Conservation (phyloP, 345 rosid genomes). For the Anastatica hierochuntica region DNA sequence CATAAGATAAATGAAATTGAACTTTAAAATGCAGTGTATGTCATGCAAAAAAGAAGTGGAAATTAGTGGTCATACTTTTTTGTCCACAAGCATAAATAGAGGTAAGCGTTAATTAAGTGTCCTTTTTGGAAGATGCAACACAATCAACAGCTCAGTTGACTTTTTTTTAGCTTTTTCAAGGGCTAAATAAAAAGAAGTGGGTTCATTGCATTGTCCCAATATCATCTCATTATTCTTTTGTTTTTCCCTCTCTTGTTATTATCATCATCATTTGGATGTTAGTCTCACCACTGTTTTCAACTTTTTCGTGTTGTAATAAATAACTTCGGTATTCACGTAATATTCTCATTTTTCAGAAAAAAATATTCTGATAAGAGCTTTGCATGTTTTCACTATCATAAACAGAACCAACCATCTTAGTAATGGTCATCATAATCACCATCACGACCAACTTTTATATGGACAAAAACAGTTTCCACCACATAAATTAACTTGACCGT, state of each 20-base stretch:
- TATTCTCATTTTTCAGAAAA: background rate
- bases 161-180: slow-evolving; percentile 5
- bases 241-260: background rate
- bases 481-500: slow-evolving; percentile 13
- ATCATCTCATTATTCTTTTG: background rate
- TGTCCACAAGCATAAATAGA: slow-evolving; percentile 12
- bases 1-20: too few relatives aligned
- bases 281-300: slow-evolving; percentile 8
- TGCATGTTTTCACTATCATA: slow-evolving; percentile 11
- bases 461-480: slow-evolving; percentile 21
- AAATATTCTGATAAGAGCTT: slow-evolving; percentile 10
- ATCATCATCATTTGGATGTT: slow-evolving; percentile 24
- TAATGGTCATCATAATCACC: slow-evolving; percentile 20
- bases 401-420: slow-evolving; percentile 24
- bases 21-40: too few relatives aligned
- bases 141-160: slow-evolving; percentile 18
- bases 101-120: slow-evolving; percentile 9
- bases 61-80: background rate
- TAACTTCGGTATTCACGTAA: slow-evolving; percentile 5
- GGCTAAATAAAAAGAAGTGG: too few relatives aligned
- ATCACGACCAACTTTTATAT: slow-evolving; percentile 7
- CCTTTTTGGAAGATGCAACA: slow-evolving; percentile 17
- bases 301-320: background rate
- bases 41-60: slow-evolving; percentile 7
- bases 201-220: slow-evolving; percentile 23